These are phyloP conservation scores for Crucihimalaya himalaica DNA, from an alignment of 345 rosid species.

Conservation along the genomic window DNA sequence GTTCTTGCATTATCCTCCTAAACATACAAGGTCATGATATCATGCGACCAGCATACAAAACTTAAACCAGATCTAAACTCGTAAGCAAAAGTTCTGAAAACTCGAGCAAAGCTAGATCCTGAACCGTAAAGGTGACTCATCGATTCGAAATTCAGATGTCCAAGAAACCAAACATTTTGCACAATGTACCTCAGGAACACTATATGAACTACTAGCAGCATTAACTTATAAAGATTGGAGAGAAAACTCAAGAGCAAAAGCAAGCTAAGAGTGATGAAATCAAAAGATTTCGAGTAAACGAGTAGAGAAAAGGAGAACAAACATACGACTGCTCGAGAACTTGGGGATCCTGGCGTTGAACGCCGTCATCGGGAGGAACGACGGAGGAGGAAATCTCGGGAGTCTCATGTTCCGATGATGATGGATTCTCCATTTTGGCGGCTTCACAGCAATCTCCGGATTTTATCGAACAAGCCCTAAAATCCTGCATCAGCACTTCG, in stretches of 20 bases:
- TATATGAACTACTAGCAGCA: neutral
- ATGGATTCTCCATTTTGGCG: conserved; percentile 31
- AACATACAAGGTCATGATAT: conserved; percentile 5
- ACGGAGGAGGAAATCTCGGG: conserved; percentile 27
- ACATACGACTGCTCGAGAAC: conserved; percentile 29
- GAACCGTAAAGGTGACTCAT: neutral
- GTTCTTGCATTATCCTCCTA: conserved; percentile 23
- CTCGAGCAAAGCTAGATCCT: conserved; percentile 3
- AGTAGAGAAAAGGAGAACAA: neutral
- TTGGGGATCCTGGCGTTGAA: conserved; percentile 15
- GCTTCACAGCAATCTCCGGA: neutral
- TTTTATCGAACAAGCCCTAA: conserved; percentile 12
- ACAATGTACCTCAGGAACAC: neutral
- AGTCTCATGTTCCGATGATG: conserved; percentile 26
- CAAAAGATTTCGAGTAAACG: neutral
- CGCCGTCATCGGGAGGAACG: conserved; percentile 21
- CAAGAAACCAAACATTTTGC: neutral
- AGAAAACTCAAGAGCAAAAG: neutral
- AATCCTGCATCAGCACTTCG: neutral
- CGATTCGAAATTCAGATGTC: neutral
- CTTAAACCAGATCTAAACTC: conserved; percentile 1
- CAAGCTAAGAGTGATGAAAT: conserved; percentile 6
- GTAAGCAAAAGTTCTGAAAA: neutral
- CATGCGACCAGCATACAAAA: neutral
- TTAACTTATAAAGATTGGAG: neutral